Evolutionary conservation across 2,329 filamentous ascomycete genomes (phyloP), one percentile per base, ranked within the genome.

Genomic region (Colletotrichum tropicale): DNA sequence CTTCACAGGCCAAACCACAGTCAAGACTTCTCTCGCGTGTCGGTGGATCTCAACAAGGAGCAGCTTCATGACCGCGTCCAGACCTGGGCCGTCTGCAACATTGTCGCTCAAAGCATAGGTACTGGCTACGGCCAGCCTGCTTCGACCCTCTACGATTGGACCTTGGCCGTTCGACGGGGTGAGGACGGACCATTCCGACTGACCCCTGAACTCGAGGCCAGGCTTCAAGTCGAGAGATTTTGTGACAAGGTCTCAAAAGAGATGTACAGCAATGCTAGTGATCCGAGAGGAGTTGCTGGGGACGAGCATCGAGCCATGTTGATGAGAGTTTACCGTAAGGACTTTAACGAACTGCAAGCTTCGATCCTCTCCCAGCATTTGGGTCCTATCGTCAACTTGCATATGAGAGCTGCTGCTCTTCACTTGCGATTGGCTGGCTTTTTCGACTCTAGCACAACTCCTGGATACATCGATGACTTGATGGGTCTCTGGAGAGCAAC

Each of bases 31-130:
- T 95, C 94, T 3, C 88, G 94, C 66, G 93, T 94, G 32, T 93
- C 92, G 3, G 89, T 95, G 36, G 93, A 96, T 78, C 87, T 96
- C 52, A 94, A 94, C 79, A 93, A 93, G 80, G 94, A 96, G 81
- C 94, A 96, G 80, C 90, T 96, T 74, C 91, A 94, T 78, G 94
- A 97, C 81, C 90, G 95, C 48, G 91, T 96, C 58, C 92, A 92
- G 66, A 96, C 94, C 2, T 97, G 94, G 94, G 94, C 94, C 2
- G 93, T 95, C 6, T 95, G 94, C 86, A 97, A 97, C 81, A 94
- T 96, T 78, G 94, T 96, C 38, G 93, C 94, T 26, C 94, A 96
- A 80, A 93, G 92, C 71, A 91, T 96, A 58, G 94, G 94, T n/a
- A 96, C 95, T 6, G 94, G 94, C 24, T 95, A 96, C 80, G 94